Evolutionary conservation across 257 asterid genomes (phyloP).

Genomic region (Osmanthus fragrans): DNA sequence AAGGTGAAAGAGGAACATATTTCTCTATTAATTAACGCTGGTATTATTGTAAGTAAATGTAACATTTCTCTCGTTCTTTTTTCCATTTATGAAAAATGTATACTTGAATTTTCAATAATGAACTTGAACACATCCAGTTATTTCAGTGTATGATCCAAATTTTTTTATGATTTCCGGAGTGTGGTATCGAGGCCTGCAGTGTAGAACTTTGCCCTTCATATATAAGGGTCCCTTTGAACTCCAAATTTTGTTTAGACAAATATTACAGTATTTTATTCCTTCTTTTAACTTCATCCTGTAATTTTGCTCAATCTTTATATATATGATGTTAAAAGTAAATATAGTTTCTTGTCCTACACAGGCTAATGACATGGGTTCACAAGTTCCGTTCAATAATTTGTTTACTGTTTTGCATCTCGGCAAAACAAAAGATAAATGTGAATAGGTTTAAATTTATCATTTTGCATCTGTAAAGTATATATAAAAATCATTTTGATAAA

Average conservation of each 20-base stretch:
- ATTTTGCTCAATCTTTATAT: background rate
- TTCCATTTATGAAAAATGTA: constrained; percentile 1
- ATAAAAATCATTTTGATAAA: background rate
- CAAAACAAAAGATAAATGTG: background rate
- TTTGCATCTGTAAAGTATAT: background rate
- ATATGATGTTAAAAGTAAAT: background rate
- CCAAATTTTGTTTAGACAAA: background rate
- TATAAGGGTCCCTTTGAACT: background rate
- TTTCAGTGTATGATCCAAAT: background rate
- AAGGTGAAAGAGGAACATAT: constrained; percentile 87
- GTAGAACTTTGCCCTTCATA: background rate
- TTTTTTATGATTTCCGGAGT: background rate
- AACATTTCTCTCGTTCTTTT: background rate
- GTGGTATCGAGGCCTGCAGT: background rate
- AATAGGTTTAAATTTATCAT: background rate
- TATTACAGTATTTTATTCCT: background rate
- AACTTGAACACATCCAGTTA: background rate
- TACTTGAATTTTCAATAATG: constrained; percentile 5
- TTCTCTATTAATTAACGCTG: constrained; percentile 79
- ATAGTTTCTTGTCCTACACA: background rate
- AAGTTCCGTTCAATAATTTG: background rate
- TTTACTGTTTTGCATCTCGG: background rate
- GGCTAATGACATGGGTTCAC: background rate
- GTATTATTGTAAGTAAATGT: constrained; percentile 73
- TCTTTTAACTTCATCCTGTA: background rate